Base-by-base conservation (phyloP, 208 protist genomes). In the Jaenimonas drosophilae region DNA sequence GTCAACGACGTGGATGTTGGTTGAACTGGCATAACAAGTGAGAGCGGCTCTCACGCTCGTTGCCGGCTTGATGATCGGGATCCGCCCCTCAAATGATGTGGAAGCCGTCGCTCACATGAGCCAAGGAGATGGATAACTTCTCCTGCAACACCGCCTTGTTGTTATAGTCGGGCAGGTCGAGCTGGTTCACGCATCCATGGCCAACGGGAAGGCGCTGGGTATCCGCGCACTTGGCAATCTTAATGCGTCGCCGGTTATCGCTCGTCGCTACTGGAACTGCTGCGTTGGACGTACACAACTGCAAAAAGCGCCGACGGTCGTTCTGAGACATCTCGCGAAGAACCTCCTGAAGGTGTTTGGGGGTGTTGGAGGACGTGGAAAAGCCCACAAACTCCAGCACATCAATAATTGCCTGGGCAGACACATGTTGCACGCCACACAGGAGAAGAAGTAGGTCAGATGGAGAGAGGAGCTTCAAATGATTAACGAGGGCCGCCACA, bases 81-180 rank as follows among this genome's bases (percentile, higher is more conserved):
- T 12, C 4, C 6, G 12, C 19, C 5, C 20, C 17, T 37, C 54
- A 86, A 0, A 73, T 61, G 56, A 86, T 78, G 47, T 86, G 72
- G 33, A 85, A 85, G 25, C 76, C 76, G 39, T 85, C 76, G 42
- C 54, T 74, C 7, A 68, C 70, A 39, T 85, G 76, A 7, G 70
- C 67, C 3, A 85, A 49, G 2, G 76, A 54, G 9, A 76, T 42
- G 33, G 63, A 54, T 17, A 85, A 49, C 42, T 80, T 85, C 19
- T 71, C 63, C 49, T 54, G 44, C 1, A 85, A 52, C 5, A 53
- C 50, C 37, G 63, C 17, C 34, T 63, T 66, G 44, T 79, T 59
- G 32, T 79, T 63, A 60, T 86, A 86, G 44, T 86, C 69, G 0
- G 64, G 68, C 11, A 81, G 44, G 32, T 81, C 76, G 11, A 86